Conservation (phyloP, 257 asterid species). For the Echites panduratus region DNA sequence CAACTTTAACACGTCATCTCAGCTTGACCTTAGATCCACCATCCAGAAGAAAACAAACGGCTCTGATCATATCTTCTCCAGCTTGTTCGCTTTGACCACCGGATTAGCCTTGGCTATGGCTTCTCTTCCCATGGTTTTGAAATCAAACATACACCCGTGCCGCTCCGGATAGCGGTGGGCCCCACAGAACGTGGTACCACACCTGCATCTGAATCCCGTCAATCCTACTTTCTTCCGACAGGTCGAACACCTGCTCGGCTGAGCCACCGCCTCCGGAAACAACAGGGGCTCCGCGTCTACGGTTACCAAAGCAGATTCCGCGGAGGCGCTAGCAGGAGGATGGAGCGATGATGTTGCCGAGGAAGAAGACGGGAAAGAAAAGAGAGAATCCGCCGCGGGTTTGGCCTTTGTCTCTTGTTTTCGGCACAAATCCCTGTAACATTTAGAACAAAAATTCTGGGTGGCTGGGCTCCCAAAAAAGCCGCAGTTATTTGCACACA, state of each 20-base stretch:
- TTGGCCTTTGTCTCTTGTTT: constrained; percentile 20
- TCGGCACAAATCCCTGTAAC: constrained; percentile 48
- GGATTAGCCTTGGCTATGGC: constrained; percentile 91
- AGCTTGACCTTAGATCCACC: constrained; percentile 7
- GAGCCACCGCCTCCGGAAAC: constrained; percentile 21
- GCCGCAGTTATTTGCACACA: constrained; percentile 81
- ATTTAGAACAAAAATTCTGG: constrained; percentile 70
- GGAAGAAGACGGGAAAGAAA: constrained; percentile 24
- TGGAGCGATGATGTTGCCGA: constrained; percentile 14
- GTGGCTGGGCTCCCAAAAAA: constrained; percentile 80
- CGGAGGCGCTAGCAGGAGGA: background rate
- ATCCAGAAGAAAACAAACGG: constrained; percentile 19
- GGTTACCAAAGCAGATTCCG: constrained; percentile 18
- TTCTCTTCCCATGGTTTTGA: constrained; percentile 72
- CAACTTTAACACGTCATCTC: constrained; percentile 1
- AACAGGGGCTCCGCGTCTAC: constrained; percentile 12
- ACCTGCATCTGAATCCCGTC: constrained; percentile 79
- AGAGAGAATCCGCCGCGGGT: constrained; percentile 28
- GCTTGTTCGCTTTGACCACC: constrained; percentile 50
- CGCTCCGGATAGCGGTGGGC: constrained; percentile 84
- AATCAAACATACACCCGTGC: constrained; percentile 71
- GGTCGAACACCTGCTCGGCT: constrained; percentile 47
- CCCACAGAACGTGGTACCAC: constrained; percentile 82
- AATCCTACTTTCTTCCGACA: constrained; percentile 82
- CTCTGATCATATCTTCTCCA: constrained; percentile 54